Conservation (phyloP, 495 filamentous ascomycete species). For the Penicillium waksmanii region DNA sequence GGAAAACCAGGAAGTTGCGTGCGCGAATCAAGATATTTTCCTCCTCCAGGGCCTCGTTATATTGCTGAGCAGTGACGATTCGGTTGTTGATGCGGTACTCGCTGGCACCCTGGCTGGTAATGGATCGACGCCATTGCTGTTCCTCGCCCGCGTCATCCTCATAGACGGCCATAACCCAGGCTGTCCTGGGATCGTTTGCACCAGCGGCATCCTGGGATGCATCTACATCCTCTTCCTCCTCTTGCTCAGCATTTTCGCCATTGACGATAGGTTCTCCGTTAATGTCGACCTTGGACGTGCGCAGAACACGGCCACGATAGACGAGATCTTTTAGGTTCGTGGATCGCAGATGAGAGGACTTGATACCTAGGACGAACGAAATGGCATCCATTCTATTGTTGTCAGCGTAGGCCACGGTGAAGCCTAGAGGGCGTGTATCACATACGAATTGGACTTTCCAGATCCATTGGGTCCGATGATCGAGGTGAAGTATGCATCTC, state of each 20-base stretch:
- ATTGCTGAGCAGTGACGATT: conserved; percentile 84
- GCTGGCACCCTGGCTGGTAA: conserved; percentile 85
- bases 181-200: conserved; percentile 80
- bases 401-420: conserved; percentile 25
- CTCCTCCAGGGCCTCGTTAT: conserved; percentile 88
- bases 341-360: conserved; percentile 94
- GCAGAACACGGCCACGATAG: conserved; percentile 92
- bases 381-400: conserved; percentile 92
- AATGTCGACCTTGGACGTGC: conserved; percentile 88
- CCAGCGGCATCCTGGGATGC: conserved; percentile 54
- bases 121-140: conserved; percentile 92
- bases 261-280: conserved; percentile 72
- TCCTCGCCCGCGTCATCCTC: conserved; percentile 97
- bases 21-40: conserved; percentile 98
- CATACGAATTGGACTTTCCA: conserved; percentile 98
- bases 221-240: conserved; percentile 36
- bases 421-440: conserved; percentile 15
- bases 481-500: conserved; percentile 98
- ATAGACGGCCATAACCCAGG: conserved; percentile 99
- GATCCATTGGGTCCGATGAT: conserved; percentile 99
- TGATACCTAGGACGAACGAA: conserved; percentile 98
- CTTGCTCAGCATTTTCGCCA: conserved; percentile 53
- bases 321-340: conserved; percentile 93
- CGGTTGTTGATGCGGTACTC: conserved; percentile 97
- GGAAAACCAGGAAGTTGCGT: conserved; percentile 96